Base-by-base conservation (phyloP, 148 eudicot genomes). In the Chenopodium berlandieri region DNA sequence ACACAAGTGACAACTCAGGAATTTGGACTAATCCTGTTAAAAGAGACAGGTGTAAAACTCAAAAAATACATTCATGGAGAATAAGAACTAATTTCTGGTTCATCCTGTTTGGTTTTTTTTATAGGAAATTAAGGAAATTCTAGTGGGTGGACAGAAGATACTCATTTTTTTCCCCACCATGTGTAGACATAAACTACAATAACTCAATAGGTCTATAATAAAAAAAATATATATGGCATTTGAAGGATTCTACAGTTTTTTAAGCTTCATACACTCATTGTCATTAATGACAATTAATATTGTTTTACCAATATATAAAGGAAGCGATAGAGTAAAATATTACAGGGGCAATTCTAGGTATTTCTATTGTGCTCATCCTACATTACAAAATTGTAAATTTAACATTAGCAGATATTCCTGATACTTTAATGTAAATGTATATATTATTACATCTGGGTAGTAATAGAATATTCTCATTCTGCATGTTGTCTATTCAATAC, bases 351-450 rank as follows among this genome's bases (percentile, higher is more conserved):
- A 40, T 23, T 34, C 71, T 54, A 40, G 75, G 79, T 56, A 71
- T 79, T 79, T 56, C 56, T 44, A 67, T 52, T 81, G 75, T 56
- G 56, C 63, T 22, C 23, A 27, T 22, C 58, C 75, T 70, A n/a
- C 37, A 44, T 25, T 82, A 54, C 12, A 31, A 75, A 65, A 81
- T 60, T 72, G 82, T 73, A 70, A 79, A 62, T 19, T 62, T 73
- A 71, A 40, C 40, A 52, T 25, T 22, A 62, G 68, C 52, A 75
- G 27, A 75, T 69, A 66, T 12, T 3, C 17, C 54, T 20, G 34
- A 27, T 76, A 56, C 46, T 30, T 68, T 50, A 75, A n/a, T 23
- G 7, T 76, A 11, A 22, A 44, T 5, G 9, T 47, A 20, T 47
- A 27, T 47, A 37, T 62, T 22, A 19, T 27, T 4, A 37, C 5